Evolutionary conservation across 305 asterid genomes (phyloP).

Genomic region (Fraxinus angustifolia): DNA sequence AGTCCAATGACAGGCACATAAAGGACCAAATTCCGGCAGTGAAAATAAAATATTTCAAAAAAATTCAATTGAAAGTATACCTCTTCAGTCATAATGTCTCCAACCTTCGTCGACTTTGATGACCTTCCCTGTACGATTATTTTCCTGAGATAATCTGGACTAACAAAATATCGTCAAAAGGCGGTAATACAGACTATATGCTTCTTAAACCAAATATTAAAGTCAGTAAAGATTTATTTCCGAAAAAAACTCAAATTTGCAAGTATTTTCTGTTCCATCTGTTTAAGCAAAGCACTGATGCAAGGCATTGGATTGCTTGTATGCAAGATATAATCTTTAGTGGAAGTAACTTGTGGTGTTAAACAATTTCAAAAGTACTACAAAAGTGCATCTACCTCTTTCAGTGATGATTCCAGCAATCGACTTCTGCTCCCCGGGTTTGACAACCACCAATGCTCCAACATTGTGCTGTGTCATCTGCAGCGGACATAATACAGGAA

Average conservation of each 20-base stretch:
- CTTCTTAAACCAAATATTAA: not conserved
- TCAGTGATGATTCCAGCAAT: conserved; percentile 94
- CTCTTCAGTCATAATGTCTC: conserved; percentile 99
- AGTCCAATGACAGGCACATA: not conserved
- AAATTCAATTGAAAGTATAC: conserved; percentile 28
- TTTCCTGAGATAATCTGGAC: conserved; percentile 89
- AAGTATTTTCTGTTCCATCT: not conserved
- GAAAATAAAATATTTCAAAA: conserved; percentile 1
- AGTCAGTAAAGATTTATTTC: not conserved
- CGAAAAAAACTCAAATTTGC: not conserved
- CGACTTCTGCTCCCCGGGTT: conserved; percentile 73
- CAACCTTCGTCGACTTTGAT: conserved; percentile 93
- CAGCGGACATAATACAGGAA: conserved; percentile 10
- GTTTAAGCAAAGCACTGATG: not conserved
- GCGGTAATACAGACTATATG: not conserved
- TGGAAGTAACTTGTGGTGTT: not conserved
- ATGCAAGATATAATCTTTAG: not conserved
- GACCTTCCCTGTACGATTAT: conserved; percentile 97
- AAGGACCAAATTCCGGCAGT: not conserved
- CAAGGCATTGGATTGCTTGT: not conserved
- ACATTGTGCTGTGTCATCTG: conserved; percentile 99
- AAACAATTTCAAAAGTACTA: not conserved
- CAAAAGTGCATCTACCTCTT: conserved; percentile 51
- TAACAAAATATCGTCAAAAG: not conserved
- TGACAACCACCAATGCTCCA: conserved; percentile 95